Evolutionary conservation across 805 yeast species (phyloP), one percentile per base, ranked within the genome.

Genomic region (Zygoascus ofunaensis): DNA sequence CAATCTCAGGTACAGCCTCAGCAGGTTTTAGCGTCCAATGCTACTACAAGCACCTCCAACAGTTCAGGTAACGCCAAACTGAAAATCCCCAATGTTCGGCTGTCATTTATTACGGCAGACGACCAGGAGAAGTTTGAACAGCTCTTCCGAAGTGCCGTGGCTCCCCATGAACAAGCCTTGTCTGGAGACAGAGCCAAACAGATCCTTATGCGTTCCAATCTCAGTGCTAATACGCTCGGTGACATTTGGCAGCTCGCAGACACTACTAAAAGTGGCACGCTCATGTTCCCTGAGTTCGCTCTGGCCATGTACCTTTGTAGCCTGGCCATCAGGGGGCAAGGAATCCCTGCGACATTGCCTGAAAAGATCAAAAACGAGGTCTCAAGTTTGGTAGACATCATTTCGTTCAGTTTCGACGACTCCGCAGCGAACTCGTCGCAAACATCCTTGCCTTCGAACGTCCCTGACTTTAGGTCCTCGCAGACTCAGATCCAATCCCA

Each of bases 171-270:
- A 50, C 76, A 68, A 49, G 71, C 86, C 3, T 45, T 66, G 28
- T 38, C 57, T 14, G 70, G 71, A 8, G 80, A 77, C 38, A 69
- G 82, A 4, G 94, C 95, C 14, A 77, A 89, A 53, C 80, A 78
- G 49, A 80, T 90, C 48, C 70, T 90, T 54, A 69, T 86, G 66
- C 76, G 84, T 53, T 87, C 96, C 0, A 85, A 86, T 4, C 69
- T 90, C 43, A 69, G 77, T 35, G 87, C 95, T 2, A 70, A 75
- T 21, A 77, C 80, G 36, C 71, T 90, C 54, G 90, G 90, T 2
- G 86, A 78, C 54, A 82, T 90, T 49, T 90, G 97, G 97, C 79
- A 82, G 20, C 68, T 90, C 46, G 76, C 94, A n/a, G 97, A 90
- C 58, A 81, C 94, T 2, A 83, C 80, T 54, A 82, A 78, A 55